Conservation (phyloP, 1,284 basidiomycete species). For the Butyriboletus regius region DNA sequence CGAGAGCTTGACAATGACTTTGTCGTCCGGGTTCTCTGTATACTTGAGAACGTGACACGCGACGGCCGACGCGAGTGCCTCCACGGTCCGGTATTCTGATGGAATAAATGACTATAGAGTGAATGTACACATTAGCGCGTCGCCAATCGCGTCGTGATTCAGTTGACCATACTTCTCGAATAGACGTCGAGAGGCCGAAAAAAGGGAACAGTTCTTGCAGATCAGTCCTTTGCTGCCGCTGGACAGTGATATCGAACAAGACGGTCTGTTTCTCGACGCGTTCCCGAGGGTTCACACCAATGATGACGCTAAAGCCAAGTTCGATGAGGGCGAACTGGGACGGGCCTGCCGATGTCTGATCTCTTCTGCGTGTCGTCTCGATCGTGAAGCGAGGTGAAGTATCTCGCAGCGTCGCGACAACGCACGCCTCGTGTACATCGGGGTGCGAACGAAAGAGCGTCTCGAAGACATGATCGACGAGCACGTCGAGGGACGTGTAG, state of each 20-base stretch:
- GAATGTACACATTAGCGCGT: slow-evolving; percentile 1
- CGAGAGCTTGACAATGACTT: slow-evolving; percentile 55
- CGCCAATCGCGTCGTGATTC: neutral
- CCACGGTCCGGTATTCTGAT: slow-evolving; percentile 59
- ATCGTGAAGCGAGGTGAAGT: neutral
- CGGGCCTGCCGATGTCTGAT: neutral
- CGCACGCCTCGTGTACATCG: slow-evolving; percentile 5
- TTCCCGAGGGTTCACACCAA: slow-evolving; percentile 6
- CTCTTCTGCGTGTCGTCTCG: slow-evolving; percentile 6
- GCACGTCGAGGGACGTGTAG: slow-evolving; percentile 15
- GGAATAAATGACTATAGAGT: slow-evolving; percentile 14
- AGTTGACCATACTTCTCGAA: slow-evolving; percentile 4
- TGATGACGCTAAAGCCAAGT: slow-evolving; percentile 6
- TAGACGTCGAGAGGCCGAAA: slow-evolving; percentile 4
- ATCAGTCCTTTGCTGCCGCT: neutral
- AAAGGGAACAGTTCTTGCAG: slow-evolving; percentile 11
- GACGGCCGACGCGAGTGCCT: slow-evolving; percentile 62
- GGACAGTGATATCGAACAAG: slow-evolving; percentile 8
- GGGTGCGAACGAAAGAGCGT: slow-evolving; percentile 12
- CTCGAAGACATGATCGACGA: slow-evolving; percentile 9
- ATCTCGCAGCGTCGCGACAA: slow-evolving; percentile 4
- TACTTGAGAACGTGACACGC: slow-evolving; percentile 41
- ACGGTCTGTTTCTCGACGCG: slow-evolving; percentile 5
- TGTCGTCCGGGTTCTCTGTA: slow-evolving; percentile 18
- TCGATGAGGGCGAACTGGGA: slow-evolving; percentile 1